Conservation (phyloP, 805 yeast genomes). For the Schizosaccharomyces osmophilus region DNA sequence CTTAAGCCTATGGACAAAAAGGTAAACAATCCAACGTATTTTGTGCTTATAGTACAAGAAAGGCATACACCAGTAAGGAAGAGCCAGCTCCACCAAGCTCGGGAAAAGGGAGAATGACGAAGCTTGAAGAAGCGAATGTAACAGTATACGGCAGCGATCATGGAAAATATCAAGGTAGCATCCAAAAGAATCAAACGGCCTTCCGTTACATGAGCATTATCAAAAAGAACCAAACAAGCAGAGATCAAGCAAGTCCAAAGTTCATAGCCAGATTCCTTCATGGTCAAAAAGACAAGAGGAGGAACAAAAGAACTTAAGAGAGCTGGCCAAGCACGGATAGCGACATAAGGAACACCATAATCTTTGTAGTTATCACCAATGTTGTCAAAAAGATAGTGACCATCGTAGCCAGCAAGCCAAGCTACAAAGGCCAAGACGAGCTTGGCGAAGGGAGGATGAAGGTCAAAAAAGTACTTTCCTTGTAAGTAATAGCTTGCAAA, state of each 20-base stretch:
- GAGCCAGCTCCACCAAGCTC: constrained; percentile 74
- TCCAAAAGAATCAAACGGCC: constrained; percentile 79
- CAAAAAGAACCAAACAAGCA: constrained; percentile 51
- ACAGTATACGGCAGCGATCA: constrained; percentile 55
- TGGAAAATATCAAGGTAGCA: constrained; percentile 63
- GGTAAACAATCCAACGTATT: constrained; percentile 87
- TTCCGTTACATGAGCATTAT: constrained; percentile 75
- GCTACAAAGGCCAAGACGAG: constrained; percentile 77
- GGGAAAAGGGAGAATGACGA: constrained; percentile 39
- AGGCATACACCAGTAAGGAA: constrained; percentile 58
- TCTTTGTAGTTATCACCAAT: constrained; percentile 62
- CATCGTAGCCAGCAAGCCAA: constrained; percentile 68
- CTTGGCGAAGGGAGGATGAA: constrained; percentile 96
- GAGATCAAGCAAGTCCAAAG: constrained; percentile 60
- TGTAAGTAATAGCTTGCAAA: constrained; percentile 37
- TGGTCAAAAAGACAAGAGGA: constrained; percentile 59
- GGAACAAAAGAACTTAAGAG: constrained; percentile 60
- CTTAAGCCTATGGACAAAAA: constrained; percentile 71
- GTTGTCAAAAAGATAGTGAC: constrained; percentile 72
- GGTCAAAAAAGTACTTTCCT: constrained; percentile 79
- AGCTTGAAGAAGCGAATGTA: constrained; percentile 59
- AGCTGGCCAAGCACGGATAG: constrained; percentile 58
- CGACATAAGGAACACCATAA: constrained; percentile 68
- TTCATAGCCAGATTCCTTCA: constrained; percentile 64
- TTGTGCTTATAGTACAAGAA: constrained; percentile 82